phyloP scores from a whole-genome alignment of 1,284 basidiomycete species.

The Puccinia triticina region DNA sequence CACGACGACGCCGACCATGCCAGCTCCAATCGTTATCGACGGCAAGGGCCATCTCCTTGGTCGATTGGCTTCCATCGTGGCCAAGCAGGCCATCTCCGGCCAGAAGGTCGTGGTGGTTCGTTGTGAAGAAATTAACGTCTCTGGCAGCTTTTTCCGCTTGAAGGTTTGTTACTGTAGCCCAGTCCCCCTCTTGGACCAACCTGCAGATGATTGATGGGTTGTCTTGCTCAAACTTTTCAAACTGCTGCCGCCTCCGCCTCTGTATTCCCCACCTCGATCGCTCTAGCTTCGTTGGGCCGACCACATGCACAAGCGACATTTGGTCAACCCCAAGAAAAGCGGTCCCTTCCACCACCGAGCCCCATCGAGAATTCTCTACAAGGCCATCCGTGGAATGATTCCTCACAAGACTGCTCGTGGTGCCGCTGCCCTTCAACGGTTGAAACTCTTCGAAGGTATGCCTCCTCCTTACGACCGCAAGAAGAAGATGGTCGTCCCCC shows the following conservation, averaged over 20 bases:
- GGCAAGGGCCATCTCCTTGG: slow-evolving; percentile 99
- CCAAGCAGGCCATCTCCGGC: slow-evolving; percentile 85
- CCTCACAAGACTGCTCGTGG: slow-evolving; percentile 96
- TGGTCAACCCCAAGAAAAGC: slow-evolving; percentile 98
- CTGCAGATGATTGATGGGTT: background rate
- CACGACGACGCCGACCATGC: no score
- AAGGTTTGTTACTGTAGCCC: slow-evolving; percentile 70
- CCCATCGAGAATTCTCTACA: slow-evolving; percentile 97
- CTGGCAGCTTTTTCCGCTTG: slow-evolving; percentile 99
- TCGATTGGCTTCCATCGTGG: slow-evolving; percentile 96
- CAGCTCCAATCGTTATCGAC: slow-evolving; percentile 94
- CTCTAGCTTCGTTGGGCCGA: slow-evolving; percentile 93
- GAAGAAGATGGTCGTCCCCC: slow-evolving; percentile 99
- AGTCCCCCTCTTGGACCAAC: background rate
- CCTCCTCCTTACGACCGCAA: slow-evolving; percentile 98
- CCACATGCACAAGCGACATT: slow-evolving; percentile 99
- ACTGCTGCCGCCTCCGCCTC: background rate
- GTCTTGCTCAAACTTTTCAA: background rate
- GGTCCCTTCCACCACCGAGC: slow-evolving; percentile 99
- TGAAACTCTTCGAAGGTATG: slow-evolving; percentile 98
- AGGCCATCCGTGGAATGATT: slow-evolving; percentile 96
- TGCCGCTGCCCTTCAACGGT: slow-evolving; percentile 90
- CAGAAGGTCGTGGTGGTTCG: slow-evolving; percentile 99
- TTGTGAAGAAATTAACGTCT: slow-evolving; percentile 99
- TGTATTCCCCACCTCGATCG: slow-evolving; percentile 9